A percentile compares a stretch with the other conserved stretches of the same genome.
Conservation (phyloP, 495 filamentous ascomycete genomes). For the Xeromyces bisporus region DNA sequence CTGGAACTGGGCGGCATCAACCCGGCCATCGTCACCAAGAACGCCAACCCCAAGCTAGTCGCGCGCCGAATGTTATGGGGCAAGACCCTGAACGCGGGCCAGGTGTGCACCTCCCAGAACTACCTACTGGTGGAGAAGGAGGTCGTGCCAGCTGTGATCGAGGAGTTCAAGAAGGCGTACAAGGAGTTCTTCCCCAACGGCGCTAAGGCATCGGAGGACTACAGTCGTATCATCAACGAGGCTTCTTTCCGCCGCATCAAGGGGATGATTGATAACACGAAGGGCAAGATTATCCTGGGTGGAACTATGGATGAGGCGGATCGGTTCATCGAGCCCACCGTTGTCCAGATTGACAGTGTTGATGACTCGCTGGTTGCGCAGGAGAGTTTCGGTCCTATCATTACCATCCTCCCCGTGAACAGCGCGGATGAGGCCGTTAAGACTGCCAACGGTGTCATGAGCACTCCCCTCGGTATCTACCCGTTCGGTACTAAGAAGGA, state of each 20-base stretch:
- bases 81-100: conserved; percentile 70
- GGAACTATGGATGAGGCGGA: conserved; percentile 64
- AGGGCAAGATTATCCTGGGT: conserved; percentile 73
- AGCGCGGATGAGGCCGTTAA: conserved; percentile 66
- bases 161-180: conserved; percentile 52
- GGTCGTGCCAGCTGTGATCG: conserved; percentile 52
- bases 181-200: conserved; percentile 77
- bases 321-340: conserved; percentile 71
- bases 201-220: conserved; percentile 54
- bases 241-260: conserved; percentile 70
- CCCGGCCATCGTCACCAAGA: conserved; percentile 74
- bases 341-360: conserved; percentile 56
- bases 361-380: conserved; percentile 62
- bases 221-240: conserved; percentile 61
- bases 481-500: conserved; percentile 68
- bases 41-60: conserved; percentile 63
- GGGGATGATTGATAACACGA: conserved; percentile 64
- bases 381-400: conserved; percentile 82
- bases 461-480: conserved; percentile 67
- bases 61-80: conserved; percentile 75
- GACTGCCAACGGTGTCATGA: conserved; percentile 56
- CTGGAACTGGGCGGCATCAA: conserved; percentile 86
- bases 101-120: conserved; percentile 80
- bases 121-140: conserved; percentile 69
- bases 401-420: conserved; percentile 58